Evolutionary conservation across 1,139 yeast genomes (phyloP), one percentile per base, ranked within the genome.

Genomic region (Tardiomyces digboiensis): DNA sequence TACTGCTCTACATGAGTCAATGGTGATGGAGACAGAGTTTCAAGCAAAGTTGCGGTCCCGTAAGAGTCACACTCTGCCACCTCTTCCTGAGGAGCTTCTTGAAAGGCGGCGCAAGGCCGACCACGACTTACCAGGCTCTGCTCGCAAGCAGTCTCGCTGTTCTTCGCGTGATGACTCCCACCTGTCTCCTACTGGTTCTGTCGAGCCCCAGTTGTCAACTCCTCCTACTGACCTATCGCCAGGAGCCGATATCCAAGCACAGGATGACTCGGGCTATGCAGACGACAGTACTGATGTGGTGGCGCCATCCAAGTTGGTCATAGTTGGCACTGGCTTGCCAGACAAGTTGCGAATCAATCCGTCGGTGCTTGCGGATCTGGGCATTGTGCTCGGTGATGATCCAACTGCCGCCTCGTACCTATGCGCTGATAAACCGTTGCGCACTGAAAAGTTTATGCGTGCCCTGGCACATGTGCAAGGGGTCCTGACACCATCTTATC

Each of bases 391-490:
- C 19, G 18, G 19, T 5, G 19, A 33, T 13, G 37, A 33, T n/a
- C 37, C 37, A 4, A 7, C 37, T 3, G 41, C 39, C 2, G 66
- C 65, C 3, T 57, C 62, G 2, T 57, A 60, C 39, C 47, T 66
- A 18, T 55, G 87, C 20, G 88, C 96, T 0, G 94, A 95, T 1
- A 77, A 78, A 48, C 72, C 82, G 7, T 62, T 82, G 53, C 72
- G 97, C 52, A 88, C 97, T 0, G 95, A 83, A 48, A 88, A 88
- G 62, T 87, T 88, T 57, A 68, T 88, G 33, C 59, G 65, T 20
- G 66, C 73, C 1, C 53, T 73, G 44, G 62, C 73, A 2, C 50
- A 50, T n/a, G 65, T 60, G 3, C 66, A 66, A 7, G 55, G 56
- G 22, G 69, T 80, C n/a, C 60, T 57, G 37, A 51, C 52, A 44